Conservation (phyloP, 1,139 yeast genomes). For the Pichia sp. region DNA sequence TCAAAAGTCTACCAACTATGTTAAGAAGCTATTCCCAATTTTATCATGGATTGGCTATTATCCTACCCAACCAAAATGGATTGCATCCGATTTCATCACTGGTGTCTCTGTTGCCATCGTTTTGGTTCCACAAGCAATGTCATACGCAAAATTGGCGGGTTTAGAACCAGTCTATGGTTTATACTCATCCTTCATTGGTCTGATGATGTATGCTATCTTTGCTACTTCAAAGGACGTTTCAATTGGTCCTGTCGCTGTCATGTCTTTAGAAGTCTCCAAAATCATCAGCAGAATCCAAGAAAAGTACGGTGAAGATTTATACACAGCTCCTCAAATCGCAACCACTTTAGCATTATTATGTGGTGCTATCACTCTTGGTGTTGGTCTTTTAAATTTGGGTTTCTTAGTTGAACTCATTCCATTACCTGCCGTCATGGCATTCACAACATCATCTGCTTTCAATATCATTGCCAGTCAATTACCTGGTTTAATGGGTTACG, state of each 20-base stretch:
- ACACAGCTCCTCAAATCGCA: slow-evolving; percentile 69
- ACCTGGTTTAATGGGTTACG: slow-evolving; percentile 82
- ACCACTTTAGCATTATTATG: slow-evolving; percentile 76
- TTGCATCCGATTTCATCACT: slow-evolving; percentile 80
- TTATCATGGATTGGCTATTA: slow-evolving; percentile 77
- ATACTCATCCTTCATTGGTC: slow-evolving; percentile 92
- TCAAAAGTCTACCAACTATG: slow-evolving; percentile 39
- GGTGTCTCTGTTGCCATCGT: slow-evolving; percentile 94
- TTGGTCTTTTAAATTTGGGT: slow-evolving; percentile 83
- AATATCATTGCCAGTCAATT: slow-evolving; percentile 81
- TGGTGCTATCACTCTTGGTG: slow-evolving; percentile 80
- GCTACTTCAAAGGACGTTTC: slow-evolving; percentile 96
- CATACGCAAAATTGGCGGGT: slow-evolving; percentile 87
- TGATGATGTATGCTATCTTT: slow-evolving; percentile 80
- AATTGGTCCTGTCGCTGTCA: slow-evolving; percentile 97
- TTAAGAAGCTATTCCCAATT: slow-evolving; percentile 74
- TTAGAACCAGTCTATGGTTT: slow-evolving; percentile 82
- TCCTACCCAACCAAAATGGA: slow-evolving; percentile 62
- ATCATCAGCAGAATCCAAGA: slow-evolving; percentile 66
- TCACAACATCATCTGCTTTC: slow-evolving; percentile 94
- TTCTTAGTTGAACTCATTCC: slow-evolving; percentile 89
- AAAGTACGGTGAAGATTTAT: slow-evolving; percentile 31
- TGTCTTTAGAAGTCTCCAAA: slow-evolving; percentile 85
- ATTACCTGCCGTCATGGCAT: slow-evolving; percentile 90
- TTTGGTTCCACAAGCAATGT: slow-evolving; percentile 94